Conservation (phyloP, 2,329 filamentous ascomycete species). For the Curvularia sp. region DNA sequence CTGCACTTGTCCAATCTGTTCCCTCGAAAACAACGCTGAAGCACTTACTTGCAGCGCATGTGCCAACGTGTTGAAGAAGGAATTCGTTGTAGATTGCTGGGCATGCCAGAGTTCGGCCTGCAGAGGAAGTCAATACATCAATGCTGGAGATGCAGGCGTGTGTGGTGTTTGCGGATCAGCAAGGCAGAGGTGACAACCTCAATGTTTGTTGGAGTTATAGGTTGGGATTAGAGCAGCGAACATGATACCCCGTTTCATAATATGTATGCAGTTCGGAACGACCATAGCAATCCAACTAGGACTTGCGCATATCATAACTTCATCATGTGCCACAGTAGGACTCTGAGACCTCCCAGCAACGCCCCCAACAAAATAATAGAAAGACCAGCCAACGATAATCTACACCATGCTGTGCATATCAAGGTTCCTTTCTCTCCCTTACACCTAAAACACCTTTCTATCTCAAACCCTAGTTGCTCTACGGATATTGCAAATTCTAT, state of each 20-base stretch:
- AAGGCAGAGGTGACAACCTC: neutral
- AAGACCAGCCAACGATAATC: constrained; percentile 1
- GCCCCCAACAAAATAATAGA: neutral
- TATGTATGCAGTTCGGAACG: neutral
- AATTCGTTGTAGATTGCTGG: constrained; percentile 67
- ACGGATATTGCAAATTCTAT: constrained; percentile 7
- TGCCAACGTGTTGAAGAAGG: constrained; percentile 69
- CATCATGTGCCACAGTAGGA: constrained; percentile 9
- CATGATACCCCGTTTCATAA: neutral
- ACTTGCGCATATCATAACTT: constrained; percentile 11
- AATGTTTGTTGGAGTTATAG: neutral
- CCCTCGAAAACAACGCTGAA: constrained; percentile 64
- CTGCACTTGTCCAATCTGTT: constrained; percentile 68
- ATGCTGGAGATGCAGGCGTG: constrained; percentile 71
- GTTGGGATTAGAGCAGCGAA: neutral
- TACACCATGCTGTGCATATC: constrained; percentile 33
- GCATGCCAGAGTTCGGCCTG: constrained; percentile 66
- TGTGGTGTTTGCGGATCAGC: constrained; percentile 71
- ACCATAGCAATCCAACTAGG: neutral
- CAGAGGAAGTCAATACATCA: constrained; percentile 65
- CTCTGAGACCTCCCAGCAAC: neutral
- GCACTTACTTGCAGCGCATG: constrained; percentile 71
- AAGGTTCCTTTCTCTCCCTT: constrained; percentile 44
- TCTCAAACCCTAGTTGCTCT: neutral
- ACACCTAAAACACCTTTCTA: neutral